Evolutionary conservation across 1,284 basidiomycete genomes (phyloP).

Genomic region (Apiotrichum porosum): DNA sequence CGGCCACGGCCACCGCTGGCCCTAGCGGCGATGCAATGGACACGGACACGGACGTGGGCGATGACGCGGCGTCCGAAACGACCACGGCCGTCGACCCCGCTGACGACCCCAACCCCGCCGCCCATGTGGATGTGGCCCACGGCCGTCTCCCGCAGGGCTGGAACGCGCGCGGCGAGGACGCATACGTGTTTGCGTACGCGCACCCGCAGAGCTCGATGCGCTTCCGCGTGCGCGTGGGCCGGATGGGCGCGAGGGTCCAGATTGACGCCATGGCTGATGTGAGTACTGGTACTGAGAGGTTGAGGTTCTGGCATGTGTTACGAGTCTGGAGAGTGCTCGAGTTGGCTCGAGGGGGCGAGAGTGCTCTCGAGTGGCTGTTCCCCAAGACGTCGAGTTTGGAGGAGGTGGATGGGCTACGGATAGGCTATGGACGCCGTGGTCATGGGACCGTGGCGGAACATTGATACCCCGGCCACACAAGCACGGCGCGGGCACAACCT

Average conservation of each 20-base stretch:
- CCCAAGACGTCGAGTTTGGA: too few relatives aligned
- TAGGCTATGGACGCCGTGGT: too few relatives aligned
- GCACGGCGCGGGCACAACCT: too few relatives aligned
- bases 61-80: constrained; percentile 36
- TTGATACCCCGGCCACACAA: too few relatives aligned
- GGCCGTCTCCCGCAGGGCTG: constrained; percentile 22
- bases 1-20: constrained; percentile 1
- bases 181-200: constrained; percentile 47
- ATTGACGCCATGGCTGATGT: constrained; percentile 51
- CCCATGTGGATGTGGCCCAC: not conserved
- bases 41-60: constrained; percentile 27
- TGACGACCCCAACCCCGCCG: not conserved
- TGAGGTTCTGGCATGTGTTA: too few relatives aligned
- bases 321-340: too few relatives aligned
- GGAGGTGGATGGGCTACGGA: too few relatives aligned
- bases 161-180: constrained; percentile 40
- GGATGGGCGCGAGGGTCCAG: constrained; percentile 47
- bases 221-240: constrained; percentile 47
- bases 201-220: constrained; percentile 48
- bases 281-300: constrained; percentile 25
- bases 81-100: constrained; percentile 38
- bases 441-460: too few relatives aligned
- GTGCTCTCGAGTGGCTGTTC: too few relatives aligned
- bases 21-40: not conserved
- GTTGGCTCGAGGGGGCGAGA: not conserved